phyloP scores from a whole-genome alignment of 2,329 filamentous ascomycete species.

The Orbilia blumenaviensis region DNA sequence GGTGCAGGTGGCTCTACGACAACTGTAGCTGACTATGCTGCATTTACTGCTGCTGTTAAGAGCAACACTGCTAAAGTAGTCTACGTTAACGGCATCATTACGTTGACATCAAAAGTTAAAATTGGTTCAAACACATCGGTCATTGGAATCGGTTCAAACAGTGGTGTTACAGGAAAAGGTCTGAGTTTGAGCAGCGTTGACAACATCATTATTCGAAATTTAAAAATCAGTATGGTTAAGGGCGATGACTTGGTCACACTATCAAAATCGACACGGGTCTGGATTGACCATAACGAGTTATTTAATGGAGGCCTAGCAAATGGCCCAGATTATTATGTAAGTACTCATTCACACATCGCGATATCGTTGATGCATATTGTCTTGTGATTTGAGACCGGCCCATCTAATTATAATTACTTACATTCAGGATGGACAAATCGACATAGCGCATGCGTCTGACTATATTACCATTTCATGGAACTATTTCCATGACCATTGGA shows the following conservation, averaged over 20 bases:
- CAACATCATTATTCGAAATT: slow-evolving; percentile 63
- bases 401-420: slow-evolving; percentile 49
- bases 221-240: slow-evolving; percentile 60
- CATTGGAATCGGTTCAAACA: slow-evolving; percentile 60
- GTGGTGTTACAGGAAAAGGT: slow-evolving; percentile 61
- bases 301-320: slow-evolving; percentile 62
- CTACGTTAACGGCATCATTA: slow-evolving; percentile 63
- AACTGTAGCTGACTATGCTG: slow-evolving; percentile 67
- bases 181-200: slow-evolving; percentile 60
- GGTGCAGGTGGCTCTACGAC: slow-evolving; percentile 67
- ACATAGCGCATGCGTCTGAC: slow-evolving; percentile 64
- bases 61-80: slow-evolving; percentile 63
- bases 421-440: slow-evolving; percentile 62
- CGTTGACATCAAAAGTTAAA: slow-evolving; percentile 62
- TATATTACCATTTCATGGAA: slow-evolving; percentile 65
- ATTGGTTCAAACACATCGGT: slow-evolving; percentile 65
- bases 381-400: neutral
- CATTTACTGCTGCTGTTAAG: slow-evolving; percentile 66
- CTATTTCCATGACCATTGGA: slow-evolving; percentile 66
- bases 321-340: slow-evolving; percentile 61
- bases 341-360: too few species aligned
- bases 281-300: slow-evolving; percentile 66
- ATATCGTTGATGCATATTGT: too few species aligned
- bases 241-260: slow-evolving; percentile 64
- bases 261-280: slow-evolving; percentile 64